Conservation (phyloP, 2,329 filamentous ascomycete genomes). For the Periconia digitata region DNA sequence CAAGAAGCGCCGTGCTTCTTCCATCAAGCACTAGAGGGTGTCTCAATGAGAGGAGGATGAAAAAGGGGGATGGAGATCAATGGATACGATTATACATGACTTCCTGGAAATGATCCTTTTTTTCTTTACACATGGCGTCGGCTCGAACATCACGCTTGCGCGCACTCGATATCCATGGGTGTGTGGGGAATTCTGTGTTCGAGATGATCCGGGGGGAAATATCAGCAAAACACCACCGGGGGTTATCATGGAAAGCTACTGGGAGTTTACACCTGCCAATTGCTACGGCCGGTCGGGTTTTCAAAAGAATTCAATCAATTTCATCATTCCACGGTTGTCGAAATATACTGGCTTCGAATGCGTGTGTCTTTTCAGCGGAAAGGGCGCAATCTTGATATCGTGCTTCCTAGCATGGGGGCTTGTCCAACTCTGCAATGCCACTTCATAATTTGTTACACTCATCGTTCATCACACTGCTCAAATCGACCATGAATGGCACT, state of each 20-base stretch:
- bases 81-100: constrained; percentile 32
- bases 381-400: too few species aligned
- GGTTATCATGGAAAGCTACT: constrained; percentile 30
- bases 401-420: too few species aligned
- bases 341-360: background rate
- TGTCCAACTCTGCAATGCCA: background rate
- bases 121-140: constrained; percentile 43
- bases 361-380: too few species aligned
- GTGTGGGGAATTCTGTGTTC: constrained; percentile 31
- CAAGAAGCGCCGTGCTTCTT: constrained; percentile 96
- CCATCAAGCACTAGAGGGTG: constrained; percentile 50
- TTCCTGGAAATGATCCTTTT: constrained; percentile 37
- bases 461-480: background rate
- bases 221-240: too few species aligned
- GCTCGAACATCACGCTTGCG: constrained; percentile 36
- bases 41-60: background rate
- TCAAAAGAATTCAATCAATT: constrained; percentile 40
- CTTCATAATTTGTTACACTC: background rate
- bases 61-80: too few species aligned
- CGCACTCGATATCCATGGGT: too few species aligned
- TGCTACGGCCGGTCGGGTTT: constrained; percentile 39
- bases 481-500: too few species aligned
- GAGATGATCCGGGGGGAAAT: too few species aligned
- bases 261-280: constrained; percentile 36
- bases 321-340: constrained; percentile 33